These are phyloP conservation scores for Boeremia lycopersici DNA, from an alignment of 2,329 filamentous ascomycete species.

Conservation along the genomic window DNA sequence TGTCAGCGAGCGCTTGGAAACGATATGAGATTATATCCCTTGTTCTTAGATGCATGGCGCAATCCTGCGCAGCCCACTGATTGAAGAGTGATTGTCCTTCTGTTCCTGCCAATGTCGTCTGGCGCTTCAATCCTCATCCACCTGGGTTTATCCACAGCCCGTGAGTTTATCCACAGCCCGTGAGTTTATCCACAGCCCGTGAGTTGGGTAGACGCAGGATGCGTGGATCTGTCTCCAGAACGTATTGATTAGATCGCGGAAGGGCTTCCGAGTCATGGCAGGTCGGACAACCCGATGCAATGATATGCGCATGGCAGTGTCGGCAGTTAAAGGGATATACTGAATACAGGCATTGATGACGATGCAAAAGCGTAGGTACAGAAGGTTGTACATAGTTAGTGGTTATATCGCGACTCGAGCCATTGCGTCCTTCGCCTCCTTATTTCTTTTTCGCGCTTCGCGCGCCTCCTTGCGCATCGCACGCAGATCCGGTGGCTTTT, in stretches of 20 bases:
- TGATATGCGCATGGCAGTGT: no score
- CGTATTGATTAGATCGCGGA: no score
- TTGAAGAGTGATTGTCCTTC: constrained; percentile 3
- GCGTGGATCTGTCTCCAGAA: no score
- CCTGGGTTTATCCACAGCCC: no score
- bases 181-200: no score
- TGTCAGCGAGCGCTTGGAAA: background rate
- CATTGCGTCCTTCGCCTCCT: constrained; percentile 53
- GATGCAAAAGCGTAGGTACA: constrained; percentile 1
- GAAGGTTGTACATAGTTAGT: constrained; percentile 20
- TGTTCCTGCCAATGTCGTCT: background rate
- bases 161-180: no score
- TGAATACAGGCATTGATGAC: background rate
- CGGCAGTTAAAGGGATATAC: no score
- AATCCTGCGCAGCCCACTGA: background rate
- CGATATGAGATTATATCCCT: background rate
- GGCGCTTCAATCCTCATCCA: no score
- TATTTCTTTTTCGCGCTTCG: constrained; percentile 70
- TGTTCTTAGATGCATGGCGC: background rate
- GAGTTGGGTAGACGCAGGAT: no score
- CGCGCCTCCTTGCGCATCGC: constrained; percentile 73
- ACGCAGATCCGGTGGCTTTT: constrained; percentile 85
- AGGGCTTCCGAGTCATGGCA: no score
- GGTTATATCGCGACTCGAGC: constrained; percentile 23
- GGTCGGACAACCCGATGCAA: no score